Base-by-base conservation (phyloP, 306 rosid species). In the Mucuna pruriens region DNA sequence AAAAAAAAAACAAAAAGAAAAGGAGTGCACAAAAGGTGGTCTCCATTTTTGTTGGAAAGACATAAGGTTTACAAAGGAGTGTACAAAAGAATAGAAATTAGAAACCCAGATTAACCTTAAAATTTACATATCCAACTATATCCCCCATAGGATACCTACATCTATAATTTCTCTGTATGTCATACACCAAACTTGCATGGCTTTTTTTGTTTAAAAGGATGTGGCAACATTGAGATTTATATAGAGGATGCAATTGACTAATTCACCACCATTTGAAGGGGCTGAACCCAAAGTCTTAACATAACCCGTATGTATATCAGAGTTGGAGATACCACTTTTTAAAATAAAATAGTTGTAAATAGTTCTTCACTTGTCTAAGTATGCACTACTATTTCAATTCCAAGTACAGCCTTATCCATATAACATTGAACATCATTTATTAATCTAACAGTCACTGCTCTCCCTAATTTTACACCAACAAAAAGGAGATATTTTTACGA, bases 371-470 rank as follows among this genome's bases (percentile, higher is more conserved):
- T 58, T 57, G 62, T 60, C 71, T 31, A 26, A 20, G 36, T 19
- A 58, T 80, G 78, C 16, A 16, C 55, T 36, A 7, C 39, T 38
- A 25, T 57, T 67, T 68, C 75, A 77, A 34, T 77, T 64, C 65
- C 55, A 78, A 16, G 66, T 78, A 52, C 67, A 22, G 3, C 31
- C 31, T 29, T 29, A 33, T n/a, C 72, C 72, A 34, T 80, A 38
- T 39, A 60, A 61, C 39, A 36, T 66, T 52, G 29, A 22, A 51
- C 19, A 39, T 36, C 26, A 64, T 52, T 62, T 55, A 75, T 51
- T 76, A 57, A 11, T 62, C 45, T 52, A 45, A 26, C 58, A 76
- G 6, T 76, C 44, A 8, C 71, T 57, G 52, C 70, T 49, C 71
- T 65, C 2, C 6, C 71, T 52, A 44, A 72, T 34, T 44, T 75